Percentiles rank a stretch among this genome's conserved stretches.
Conservation (phyloP, 176 grass and related monocot genomes). For the Oryza meyeriana region DNA sequence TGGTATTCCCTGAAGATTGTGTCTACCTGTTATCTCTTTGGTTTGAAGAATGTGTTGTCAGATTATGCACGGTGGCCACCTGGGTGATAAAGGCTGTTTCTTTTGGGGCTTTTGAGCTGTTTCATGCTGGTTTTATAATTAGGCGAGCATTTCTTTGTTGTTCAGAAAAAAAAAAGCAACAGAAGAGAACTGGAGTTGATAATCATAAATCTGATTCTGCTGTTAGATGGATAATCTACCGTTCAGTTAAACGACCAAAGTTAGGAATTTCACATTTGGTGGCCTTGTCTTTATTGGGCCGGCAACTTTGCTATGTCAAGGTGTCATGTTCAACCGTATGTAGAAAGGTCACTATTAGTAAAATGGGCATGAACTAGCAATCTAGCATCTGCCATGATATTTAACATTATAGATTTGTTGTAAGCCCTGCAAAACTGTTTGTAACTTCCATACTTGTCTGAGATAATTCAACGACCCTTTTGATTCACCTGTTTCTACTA, state of each 20-base stretch:
- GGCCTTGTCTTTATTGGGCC: not conserved
- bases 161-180: not conserved
- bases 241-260: not conserved
- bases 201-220: not conserved
- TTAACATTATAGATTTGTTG: conserved; percentile 3
- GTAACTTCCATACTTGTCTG: not conserved
- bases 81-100: not conserved
- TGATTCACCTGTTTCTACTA: conserved; percentile 6
- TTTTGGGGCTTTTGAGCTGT: not conserved
- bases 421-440: not conserved
- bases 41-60: conserved; percentile 3
- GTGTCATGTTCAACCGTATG: not conserved
- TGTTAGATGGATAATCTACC: not conserved
- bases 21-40: not conserved
- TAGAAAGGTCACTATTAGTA: not conserved
- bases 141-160: not conserved
- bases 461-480: not conserved
- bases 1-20: conserved; percentile 18
- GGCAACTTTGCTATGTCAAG: not conserved
- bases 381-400: not conserved
- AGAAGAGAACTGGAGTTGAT: not conserved
- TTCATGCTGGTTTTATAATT: not conserved
- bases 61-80: not conserved
- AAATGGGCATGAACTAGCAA: not conserved
- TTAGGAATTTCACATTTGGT: not conserved